A percentile compares a stretch with the other conserved stretches of the same genome.
phyloP scores from a whole-genome alignment of 805 yeast genomes.

The Candida koratica region DNA sequence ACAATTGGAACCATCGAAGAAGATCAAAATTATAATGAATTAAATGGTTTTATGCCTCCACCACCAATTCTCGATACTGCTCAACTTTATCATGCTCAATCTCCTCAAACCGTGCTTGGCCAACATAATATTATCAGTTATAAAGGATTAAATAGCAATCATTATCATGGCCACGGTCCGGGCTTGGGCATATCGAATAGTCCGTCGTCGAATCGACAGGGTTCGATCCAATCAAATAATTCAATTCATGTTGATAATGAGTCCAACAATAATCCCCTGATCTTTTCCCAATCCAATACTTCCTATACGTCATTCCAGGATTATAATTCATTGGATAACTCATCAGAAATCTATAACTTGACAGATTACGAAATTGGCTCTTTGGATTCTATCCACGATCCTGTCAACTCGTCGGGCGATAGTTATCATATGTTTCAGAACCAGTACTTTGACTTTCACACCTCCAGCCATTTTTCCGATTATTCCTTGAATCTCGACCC shows the following conservation, averaged over 20 bases:
- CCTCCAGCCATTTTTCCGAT: conserved; percentile 10
- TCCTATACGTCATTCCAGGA: conserved; percentile 13
- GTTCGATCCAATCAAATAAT: conserved; percentile 14
- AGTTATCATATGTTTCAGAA: conserved; percentile 4
- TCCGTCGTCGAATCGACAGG: conserved; percentile 12
- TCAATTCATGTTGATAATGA: conserved; percentile 14
- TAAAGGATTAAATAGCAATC: not conserved
- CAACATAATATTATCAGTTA: not conserved
- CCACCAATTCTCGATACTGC: conserved; percentile 17
- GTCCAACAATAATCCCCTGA: conserved; percentile 10
- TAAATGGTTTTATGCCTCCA: conserved; percentile 19
- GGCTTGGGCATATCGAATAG: conserved; percentile 1
- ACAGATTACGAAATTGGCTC: conserved; percentile 24
- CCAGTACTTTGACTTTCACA: conserved; percentile 13
- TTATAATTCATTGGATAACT: conserved; percentile 9
- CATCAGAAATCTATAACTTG: conserved; percentile 20
- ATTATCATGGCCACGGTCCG: not conserved
- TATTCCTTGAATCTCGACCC: conserved; percentile 6
- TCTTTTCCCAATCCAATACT: conserved; percentile 14
- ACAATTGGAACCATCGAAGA: conserved; percentile 15
- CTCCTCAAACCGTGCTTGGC: not conserved
- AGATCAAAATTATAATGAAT: conserved; percentile 8
- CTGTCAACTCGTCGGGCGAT: conserved; percentile 7
- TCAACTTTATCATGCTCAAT: conserved; percentile 1
- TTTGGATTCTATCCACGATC: conserved; percentile 28